Evolutionary conservation across 2,329 filamentous ascomycete species (phyloP).

Genomic region (Sordariomycetes sp.): DNA sequence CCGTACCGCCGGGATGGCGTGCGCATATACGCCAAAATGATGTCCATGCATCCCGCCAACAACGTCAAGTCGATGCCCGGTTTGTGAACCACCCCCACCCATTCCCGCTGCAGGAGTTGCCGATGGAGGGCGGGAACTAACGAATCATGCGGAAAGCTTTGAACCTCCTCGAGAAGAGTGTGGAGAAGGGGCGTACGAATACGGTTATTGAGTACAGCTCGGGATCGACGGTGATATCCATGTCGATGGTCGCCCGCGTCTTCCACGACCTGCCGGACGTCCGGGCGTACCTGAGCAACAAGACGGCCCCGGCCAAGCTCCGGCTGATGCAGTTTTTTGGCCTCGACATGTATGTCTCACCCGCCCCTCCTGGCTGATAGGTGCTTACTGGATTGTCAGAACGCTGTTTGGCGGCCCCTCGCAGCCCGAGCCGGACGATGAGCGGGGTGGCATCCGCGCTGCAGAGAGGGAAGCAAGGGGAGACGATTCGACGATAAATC

Average conservation of each 20-base stretch:
- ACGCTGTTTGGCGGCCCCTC: constrained; percentile 20
- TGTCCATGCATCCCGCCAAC: constrained; percentile 49
- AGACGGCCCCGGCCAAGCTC: constrained; percentile 24
- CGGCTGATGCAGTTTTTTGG: constrained; percentile 22
- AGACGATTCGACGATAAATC: constrained; percentile 14
- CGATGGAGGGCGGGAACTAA: neutral
- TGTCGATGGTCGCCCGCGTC: constrained; percentile 27
- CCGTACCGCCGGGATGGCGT: constrained; percentile 45
- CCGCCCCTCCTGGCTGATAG: neutral
- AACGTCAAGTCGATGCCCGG: constrained; percentile 53
- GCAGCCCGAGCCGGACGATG: constrained; percentile 20
- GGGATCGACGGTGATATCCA: constrained; percentile 50
- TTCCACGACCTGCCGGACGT: constrained; percentile 26
- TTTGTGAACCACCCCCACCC: constrained; percentile 14
- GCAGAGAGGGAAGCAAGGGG: neutral
- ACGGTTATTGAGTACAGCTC: constrained; percentile 51
- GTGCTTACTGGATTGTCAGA: constrained; percentile 8
- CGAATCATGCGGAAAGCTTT: neutral
- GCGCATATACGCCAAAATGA: constrained; percentile 54
- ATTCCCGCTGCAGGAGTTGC: neutral
- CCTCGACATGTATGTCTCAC: constrained; percentile 16
- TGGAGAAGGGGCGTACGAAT: constrained; percentile 27
- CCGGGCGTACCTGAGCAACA: constrained; percentile 36
- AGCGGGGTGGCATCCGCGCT: constrained; percentile 16
- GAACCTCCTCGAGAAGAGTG: constrained; percentile 18